phyloP scores from a whole-genome alignment of 225 moss, liverwort and hornwort species.

The Physcomitrium patens region DNA sequence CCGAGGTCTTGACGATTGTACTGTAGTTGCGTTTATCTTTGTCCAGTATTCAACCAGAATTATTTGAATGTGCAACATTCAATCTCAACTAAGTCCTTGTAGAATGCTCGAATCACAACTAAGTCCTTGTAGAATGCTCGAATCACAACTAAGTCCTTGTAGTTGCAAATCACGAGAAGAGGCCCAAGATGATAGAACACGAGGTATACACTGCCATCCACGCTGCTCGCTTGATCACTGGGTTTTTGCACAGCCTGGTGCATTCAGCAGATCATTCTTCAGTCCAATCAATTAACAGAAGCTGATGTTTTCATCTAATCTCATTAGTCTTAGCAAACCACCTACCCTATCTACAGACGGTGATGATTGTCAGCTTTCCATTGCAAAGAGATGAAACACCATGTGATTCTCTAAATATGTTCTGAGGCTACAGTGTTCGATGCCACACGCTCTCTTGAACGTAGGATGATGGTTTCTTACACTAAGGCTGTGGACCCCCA shows the following conservation, averaged over 20 bases:
- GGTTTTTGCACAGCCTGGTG: constrained; percentile 57
- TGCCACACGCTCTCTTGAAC: neutral
- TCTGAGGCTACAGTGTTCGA: neutral
- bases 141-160: constrained; percentile 18
- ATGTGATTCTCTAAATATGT: neutral
- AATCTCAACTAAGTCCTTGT: no score
- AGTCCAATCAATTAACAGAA: neutral
- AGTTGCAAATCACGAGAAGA: constrained; percentile 10
- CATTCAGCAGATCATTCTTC: constrained; percentile 18
- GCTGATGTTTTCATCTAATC: no score
- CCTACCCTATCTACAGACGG: constrained; percentile 10
- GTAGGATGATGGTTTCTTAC: constrained; percentile 37
- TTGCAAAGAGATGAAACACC: constrained; percentile 23
- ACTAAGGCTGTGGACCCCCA: constrained; percentile 68
- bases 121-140: constrained; percentile 9
- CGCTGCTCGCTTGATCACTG: constrained; percentile 55
- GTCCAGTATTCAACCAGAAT: constrained; percentile 16
- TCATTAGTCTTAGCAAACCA: no score
- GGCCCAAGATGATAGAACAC: constrained; percentile 44
- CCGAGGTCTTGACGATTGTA: constrained; percentile 22
- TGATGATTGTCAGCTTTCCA: constrained; percentile 24
- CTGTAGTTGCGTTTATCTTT: constrained; percentile 22
- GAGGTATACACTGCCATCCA: constrained; percentile 62
- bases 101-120: constrained; percentile 7
- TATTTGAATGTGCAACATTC: constrained; percentile 15